These are phyloP conservation scores for Musa acuminata DNA, from an alignment of 176 grass and related monocot species.

Conservation along the genomic window DNA sequence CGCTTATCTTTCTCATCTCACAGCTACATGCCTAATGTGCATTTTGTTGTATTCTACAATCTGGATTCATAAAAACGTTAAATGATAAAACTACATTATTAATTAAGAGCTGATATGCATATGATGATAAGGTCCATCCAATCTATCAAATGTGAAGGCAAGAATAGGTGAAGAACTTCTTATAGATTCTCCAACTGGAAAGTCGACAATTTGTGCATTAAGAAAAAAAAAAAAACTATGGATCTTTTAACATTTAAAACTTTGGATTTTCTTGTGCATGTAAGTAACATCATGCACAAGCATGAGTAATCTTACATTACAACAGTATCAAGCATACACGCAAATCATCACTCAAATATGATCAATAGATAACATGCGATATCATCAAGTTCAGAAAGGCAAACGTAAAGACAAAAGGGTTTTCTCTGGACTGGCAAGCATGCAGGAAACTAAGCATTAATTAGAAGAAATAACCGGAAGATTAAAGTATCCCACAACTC, in stretches of 20 bases:
- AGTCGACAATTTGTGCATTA: background rate
- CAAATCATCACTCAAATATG: background rate
- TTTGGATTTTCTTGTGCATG: too few relatives aligned
- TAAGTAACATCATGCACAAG: background rate
- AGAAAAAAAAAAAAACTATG: background rate
- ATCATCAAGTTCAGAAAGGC: background rate
- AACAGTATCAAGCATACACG: background rate
- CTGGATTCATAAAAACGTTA: too few relatives aligned
- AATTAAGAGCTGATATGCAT: too few relatives aligned
- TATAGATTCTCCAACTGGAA: background rate
- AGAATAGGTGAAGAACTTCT: background rate
- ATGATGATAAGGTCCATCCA: background rate
- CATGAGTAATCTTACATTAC: background rate
- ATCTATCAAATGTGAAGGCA: background rate
- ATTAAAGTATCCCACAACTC: background rate
- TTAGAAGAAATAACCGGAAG: background rate
- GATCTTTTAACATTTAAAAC: too few relatives aligned
- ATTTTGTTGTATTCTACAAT: too few relatives aligned
- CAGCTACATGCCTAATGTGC: too few relatives aligned
- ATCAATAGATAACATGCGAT: background rate
- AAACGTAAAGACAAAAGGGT: background rate
- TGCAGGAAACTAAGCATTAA: background rate
- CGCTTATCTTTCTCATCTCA: background rate
- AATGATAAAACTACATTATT: too few relatives aligned
- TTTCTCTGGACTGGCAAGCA: background rate